Percentiles rank a stretch among this genome's conserved stretches.
These are phyloP conservation scores for Murraya koenigii DNA, from an alignment of 345 rosid species.

Conservation along the genomic window DNA sequence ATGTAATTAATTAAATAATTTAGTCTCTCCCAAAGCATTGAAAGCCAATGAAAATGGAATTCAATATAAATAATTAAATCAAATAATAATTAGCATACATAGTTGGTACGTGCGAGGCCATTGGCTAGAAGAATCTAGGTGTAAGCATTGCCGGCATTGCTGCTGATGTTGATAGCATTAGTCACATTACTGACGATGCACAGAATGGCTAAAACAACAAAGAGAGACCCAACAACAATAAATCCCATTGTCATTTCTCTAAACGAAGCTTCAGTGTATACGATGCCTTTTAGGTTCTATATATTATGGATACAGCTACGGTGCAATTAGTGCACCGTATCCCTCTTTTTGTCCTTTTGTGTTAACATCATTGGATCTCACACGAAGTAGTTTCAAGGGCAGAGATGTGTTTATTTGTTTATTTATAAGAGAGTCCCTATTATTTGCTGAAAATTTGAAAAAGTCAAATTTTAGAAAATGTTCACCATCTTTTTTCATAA, in stretches of 20 bases:
- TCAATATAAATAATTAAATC: background rate
- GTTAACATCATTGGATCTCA: no score
- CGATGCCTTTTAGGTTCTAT: background rate
- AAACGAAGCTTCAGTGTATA: no score
- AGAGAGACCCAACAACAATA: background rate
- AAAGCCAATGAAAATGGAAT: background rate
- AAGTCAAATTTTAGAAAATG: no score
- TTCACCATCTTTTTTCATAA: no score
- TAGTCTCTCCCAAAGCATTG: background rate
- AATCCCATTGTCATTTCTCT: background rate
- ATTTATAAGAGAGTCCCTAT: no score
- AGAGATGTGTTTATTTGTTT: no score
- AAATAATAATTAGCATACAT: background rate
- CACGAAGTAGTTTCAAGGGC: no score
- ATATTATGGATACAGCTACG: no score
- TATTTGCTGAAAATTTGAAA: no score
- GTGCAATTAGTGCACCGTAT: no score
- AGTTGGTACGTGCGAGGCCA: slow-evolving; percentile 37
- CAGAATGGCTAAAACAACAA: background rate
- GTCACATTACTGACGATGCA: background rate
- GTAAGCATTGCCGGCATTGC: slow-evolving; percentile 14
- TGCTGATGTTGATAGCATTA: slow-evolving; percentile 12
- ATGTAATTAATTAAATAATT: background rate
- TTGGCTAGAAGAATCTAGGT: slow-evolving; percentile 37
- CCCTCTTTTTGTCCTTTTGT: no score